Base-by-base conservation (phyloP, 257 asterid species). In the Solanum chiquidenum region DNA sequence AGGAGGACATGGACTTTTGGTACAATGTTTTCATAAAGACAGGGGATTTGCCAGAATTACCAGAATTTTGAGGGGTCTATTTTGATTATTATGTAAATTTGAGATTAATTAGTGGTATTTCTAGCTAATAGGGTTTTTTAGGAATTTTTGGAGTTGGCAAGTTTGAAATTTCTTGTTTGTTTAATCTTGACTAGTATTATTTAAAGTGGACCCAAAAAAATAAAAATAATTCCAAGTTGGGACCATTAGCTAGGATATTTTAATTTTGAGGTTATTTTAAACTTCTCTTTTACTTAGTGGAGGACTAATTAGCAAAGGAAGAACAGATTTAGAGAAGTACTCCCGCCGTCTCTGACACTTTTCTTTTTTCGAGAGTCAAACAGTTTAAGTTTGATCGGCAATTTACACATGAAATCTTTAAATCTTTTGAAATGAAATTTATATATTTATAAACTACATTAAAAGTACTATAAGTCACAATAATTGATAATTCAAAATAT, bases 1-100 rank as follows among this genome's bases (percentile, higher is more conserved):
- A 29, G 73, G 88, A 86, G 35, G 88, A 86, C 34, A 69, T 72
- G 88, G 88, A 86, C 73, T 86, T 86, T 49, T 86, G 88, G 88
- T 86, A 72, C 83, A 71, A 86, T 55, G 72, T 86, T 86, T 86
- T 86, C 82, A 69, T 86, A 20, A 42, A 77, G 82, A 77, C 88
- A 6, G 88, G 69, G 38, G 88, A 86, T n/a, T 71, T 86, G 9
- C 83, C 71, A 46, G 88, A 86, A 72, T 33, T 86, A 46, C 55
- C 88, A 3, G 83, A 86, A 77, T 72, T 86, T 42, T 86, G 82
- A 72, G 52, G 87, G 40, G 38, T 27, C 58, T n/a, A 11, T 84
- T 84, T 84, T 25, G 58, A 23, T 18, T 46, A 1, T 18, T 34
- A 25, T 86, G 88, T 86, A 86, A 7, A 79, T 77, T 44, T 86